Evolutionary conservation across 805 yeast genomes (phyloP), one percentile per base, ranked within the genome.

Genomic region (Kregervanrija delftensis): DNA sequence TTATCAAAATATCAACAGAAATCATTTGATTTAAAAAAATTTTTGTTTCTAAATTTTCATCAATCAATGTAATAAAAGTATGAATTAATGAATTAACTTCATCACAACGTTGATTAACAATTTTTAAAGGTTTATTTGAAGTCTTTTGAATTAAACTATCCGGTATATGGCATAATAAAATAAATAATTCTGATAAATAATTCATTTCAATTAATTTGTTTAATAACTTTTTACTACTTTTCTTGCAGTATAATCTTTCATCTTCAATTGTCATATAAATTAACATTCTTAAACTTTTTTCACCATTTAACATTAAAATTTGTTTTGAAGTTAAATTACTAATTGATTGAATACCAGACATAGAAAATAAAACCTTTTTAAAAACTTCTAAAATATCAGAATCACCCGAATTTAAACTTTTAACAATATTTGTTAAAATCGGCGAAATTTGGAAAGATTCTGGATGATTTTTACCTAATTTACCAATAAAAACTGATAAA

Each of bases 261-360:
- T 82, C 87, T 36, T 73, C 74, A 41, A 87, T 81, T 3, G 81
- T 73, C 39, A 66, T 61, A 50, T 79, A 77, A 0, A 81, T 84
- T 2, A 74, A 54, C 38, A 67, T 66, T 45, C 75, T 77, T 45
- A 89, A 60, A n/a, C 77, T 65, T 1, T 70, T 62, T 1, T 84
- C 89, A 33, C 86, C 76, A 49, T 82, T 83, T 34, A 88, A 63
- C 65, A 79, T 70, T 40, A 77, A 69, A 28, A 88, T 72, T 57
- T 86, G 95, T 16, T 69, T 69, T 4, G 73, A 61, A 0, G 88
- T 81, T 32, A 89, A 68, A 54, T 89, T 86, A 11, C 81, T 71
- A 31, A 77, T 74, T 35, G 81, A 72, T 50, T 80, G 82, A 35
- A 90, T 76, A 11, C 97, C 97, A 31, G 90, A 86, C 82, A 87